A percentile compares a stretch with the other conserved stretches of the same genome.
Evolutionary conservation across 805 yeast genomes (phyloP).

Genomic region (Lipomyces sp.): DNA sequence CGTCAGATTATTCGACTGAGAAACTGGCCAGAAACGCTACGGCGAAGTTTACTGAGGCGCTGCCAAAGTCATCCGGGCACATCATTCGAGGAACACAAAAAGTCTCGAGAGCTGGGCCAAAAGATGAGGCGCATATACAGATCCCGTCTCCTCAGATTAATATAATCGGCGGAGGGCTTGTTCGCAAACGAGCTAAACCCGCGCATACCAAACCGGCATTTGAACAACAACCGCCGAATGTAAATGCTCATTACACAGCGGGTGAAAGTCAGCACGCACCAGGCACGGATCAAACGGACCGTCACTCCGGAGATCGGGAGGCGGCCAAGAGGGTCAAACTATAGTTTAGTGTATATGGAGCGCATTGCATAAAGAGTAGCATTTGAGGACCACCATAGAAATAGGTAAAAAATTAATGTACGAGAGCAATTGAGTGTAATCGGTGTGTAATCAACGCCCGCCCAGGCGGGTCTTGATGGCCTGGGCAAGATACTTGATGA

Average conservation of each 20-base stretch:
- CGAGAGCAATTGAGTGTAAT: background rate
- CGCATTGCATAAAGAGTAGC: background rate
- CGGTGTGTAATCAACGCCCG: background rate
- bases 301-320: background rate
- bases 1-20: conserved; percentile 41
- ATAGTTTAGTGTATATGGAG: background rate
- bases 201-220: conserved; percentile 11
- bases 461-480: conserved; percentile 3
- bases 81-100: conserved; percentile 24
- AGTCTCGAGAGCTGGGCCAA: conserved; percentile 10
- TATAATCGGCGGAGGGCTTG: conserved; percentile 21
- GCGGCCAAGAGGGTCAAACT: background rate
- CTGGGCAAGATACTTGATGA: conserved; percentile 34
- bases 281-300: background rate
- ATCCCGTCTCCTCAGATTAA: conserved; percentile 18
- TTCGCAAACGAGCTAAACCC: conserved; percentile 24
- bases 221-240: background rate
- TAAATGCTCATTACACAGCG: background rate
- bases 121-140: background rate
- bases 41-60: conserved; percentile 30
- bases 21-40: conserved; percentile 41
- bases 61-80: conserved; percentile 33
- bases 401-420: background rate
- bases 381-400: background rate
- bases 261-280: background rate